Conservation (phyloP, 225 moss, liverwort and hornwort genomes). For the Physcomitrium patens region DNA sequence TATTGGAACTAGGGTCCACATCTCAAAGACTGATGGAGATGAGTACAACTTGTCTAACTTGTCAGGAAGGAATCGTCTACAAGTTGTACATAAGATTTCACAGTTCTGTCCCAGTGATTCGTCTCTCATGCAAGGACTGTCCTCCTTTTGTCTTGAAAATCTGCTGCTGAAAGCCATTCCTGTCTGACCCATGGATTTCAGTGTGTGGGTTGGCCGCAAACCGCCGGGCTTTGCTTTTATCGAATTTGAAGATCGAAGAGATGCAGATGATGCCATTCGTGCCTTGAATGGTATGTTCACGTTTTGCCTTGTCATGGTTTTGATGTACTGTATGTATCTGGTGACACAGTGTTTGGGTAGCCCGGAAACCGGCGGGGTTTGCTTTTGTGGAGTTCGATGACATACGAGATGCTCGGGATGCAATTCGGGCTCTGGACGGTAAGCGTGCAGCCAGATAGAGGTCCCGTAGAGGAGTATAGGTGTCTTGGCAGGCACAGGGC, state of each 20-base stretch:
- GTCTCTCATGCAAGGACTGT: background rate
- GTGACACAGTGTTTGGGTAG: slow-evolving; percentile 92
- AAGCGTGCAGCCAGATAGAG: slow-evolving; percentile 50
- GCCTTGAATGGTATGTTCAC: slow-evolving; percentile 98
- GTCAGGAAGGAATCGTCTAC: too few species aligned
- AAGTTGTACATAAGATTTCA: background rate
- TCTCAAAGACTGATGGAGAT: too few species aligned
- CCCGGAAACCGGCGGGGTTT: slow-evolving; percentile 88
- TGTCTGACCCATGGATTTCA: slow-evolving; percentile 64
- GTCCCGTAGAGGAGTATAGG: slow-evolving; percentile 18
- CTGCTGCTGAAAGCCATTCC: slow-evolving; percentile 39
- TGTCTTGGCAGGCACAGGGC: slow-evolving; percentile 20
- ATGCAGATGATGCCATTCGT: slow-evolving; percentile 99
- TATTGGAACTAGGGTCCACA: too few species aligned
- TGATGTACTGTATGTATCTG: slow-evolving; percentile 77
- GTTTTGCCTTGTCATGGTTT: slow-evolving; percentile 59
- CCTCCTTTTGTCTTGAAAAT: slow-evolving; percentile 22
- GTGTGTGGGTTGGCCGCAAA: slow-evolving; percentile 99
- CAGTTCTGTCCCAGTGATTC: background rate
- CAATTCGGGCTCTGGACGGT: slow-evolving; percentile 74
- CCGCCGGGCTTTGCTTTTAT: slow-evolving; percentile 99
- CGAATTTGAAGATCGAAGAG: slow-evolving; percentile 99
- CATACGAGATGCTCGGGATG: slow-evolving; percentile 79
- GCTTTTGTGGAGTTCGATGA: slow-evolving; percentile 90
- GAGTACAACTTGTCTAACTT: too few species aligned